Conservation (phyloP, 106 monocot genomes). For the Dendrobium huoshanense region DNA sequence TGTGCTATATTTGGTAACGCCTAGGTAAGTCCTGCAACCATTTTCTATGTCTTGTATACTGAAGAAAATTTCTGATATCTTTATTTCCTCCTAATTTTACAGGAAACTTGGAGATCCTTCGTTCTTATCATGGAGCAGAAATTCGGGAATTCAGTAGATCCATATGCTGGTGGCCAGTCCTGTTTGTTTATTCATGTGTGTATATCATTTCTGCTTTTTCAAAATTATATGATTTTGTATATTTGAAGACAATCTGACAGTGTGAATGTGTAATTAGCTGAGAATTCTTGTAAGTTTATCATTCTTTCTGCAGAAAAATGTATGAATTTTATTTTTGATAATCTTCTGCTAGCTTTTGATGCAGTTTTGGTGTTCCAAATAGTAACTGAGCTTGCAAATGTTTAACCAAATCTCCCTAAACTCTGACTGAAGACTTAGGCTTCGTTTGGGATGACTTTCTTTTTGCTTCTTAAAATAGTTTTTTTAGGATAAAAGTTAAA, state of each 20-base stretch:
- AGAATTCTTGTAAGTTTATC: not conserved
- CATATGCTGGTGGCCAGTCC: not conserved
- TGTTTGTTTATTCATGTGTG: not conserved
- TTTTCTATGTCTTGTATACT: not conserved
- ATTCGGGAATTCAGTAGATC: not conserved
- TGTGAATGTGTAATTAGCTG: not conserved
- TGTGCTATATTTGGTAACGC: slow-evolving; percentile 43
- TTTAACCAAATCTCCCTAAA: too few relatives aligned
- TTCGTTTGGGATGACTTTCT: too few relatives aligned
- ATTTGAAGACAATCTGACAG: not conserved
- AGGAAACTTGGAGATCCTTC: slow-evolving; percentile 1
- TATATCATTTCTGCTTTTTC: not conserved
- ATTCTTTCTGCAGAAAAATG: not conserved
- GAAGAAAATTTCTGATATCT: not conserved
- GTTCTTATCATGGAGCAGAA: not conserved
- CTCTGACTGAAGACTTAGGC: too few relatives aligned
- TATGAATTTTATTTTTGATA: not conserved
- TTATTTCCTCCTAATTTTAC: not conserved
- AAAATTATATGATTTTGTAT: not conserved
- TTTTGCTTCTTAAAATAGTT: too few relatives aligned
- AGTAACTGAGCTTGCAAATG: too few relatives aligned
- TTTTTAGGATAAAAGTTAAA: too few relatives aligned
- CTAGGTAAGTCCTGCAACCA: slow-evolving; percentile 27
- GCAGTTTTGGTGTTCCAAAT: too few relatives aligned
- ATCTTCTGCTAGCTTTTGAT: not conserved